These are phyloP conservation scores for Cicer cuneatum DNA, from an alignment of 306 rosid genomes.

Conservation along the genomic window DNA sequence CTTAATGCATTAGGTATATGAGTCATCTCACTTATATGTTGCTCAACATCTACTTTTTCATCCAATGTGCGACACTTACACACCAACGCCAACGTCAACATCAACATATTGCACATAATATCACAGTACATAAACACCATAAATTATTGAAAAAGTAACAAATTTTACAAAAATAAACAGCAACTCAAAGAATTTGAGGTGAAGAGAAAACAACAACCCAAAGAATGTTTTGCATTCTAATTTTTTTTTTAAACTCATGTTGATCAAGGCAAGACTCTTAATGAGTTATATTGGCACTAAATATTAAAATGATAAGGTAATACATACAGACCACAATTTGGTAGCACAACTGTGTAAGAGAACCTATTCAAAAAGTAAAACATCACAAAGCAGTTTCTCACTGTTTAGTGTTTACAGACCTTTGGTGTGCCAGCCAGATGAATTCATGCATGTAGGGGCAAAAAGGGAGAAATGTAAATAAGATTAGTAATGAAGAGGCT, in stretches of 20 bases:
- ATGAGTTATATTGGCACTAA: constrained; percentile 3
- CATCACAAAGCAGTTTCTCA: constrained; percentile 34
- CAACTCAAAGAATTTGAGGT: neutral
- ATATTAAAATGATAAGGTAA: neutral
- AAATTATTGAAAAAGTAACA: constrained; percentile 16
- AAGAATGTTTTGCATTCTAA: neutral
- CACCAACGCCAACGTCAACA: too few species aligned
- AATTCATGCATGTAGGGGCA: constrained; percentile 4
- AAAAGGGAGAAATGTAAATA: neutral
- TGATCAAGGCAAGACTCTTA: constrained; percentile 4
- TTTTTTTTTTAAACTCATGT: neutral
- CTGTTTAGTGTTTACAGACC: neutral
- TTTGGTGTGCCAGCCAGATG: neutral
- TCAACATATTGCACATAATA: neutral
- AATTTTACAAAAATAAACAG: constrained; percentile 13
- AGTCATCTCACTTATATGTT: too few species aligned
- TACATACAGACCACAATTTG: neutral
- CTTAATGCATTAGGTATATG: too few species aligned
- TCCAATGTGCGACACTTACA: too few species aligned
- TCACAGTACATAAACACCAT: neutral
- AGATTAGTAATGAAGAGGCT: neutral
- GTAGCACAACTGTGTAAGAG: neutral
- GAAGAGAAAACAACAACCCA: constrained; percentile 19
- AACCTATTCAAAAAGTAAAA: constrained; percentile 16
- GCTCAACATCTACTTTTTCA: too few species aligned